Percentiles rank a stretch among this genome's conserved stretches.
Evolutionary conservation across 2,329 filamentous ascomycete genomes (phyloP).

Genomic region (Ceratocystis colombiana): DNA sequence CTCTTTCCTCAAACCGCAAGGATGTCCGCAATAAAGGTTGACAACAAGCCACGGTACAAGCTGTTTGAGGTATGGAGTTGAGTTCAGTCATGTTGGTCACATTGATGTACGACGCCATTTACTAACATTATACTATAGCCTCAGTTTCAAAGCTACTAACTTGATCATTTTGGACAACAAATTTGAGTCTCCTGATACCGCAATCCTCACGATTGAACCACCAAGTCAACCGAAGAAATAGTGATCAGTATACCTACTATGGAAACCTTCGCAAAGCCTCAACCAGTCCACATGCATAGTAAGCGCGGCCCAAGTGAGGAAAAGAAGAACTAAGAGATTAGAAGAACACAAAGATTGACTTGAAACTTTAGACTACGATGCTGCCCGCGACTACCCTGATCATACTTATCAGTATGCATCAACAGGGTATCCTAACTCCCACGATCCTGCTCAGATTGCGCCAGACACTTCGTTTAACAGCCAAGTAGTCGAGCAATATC

Average conservation of each 20-base stretch:
- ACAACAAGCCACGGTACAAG: conserved; percentile 44
- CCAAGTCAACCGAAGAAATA: conserved; percentile 43
- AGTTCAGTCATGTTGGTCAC: neutral
- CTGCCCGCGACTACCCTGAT: conserved; percentile 51
- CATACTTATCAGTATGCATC: conserved; percentile 43
- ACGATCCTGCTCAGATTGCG: conserved; percentile 34
- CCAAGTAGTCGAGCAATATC: conserved; percentile 55
- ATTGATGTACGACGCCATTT: neutral
- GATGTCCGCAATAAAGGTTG: conserved; percentile 51
- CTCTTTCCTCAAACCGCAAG: conserved; percentile 37
- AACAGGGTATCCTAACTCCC: conserved; percentile 33
- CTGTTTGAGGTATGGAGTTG: conserved; percentile 45
- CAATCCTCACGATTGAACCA: conserved; percentile 50
- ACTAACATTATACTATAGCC: neutral
- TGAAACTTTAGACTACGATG: conserved; percentile 43
- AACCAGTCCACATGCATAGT: conserved; percentile 72
- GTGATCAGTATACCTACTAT: conserved; percentile 37
- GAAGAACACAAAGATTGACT: neutral
- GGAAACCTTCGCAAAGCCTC: conserved; percentile 61
- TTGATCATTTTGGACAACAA: conserved; percentile 47
- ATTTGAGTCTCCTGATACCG: conserved; percentile 48
- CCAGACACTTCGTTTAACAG: conserved; percentile 48
- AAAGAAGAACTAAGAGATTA: neutral
- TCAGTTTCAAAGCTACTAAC: conserved; percentile 31
- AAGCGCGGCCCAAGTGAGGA: conserved; percentile 36